phyloP scores from a whole-genome alignment of 768 basidiomycete species.

The Gautieria morchelliformis region DNA sequence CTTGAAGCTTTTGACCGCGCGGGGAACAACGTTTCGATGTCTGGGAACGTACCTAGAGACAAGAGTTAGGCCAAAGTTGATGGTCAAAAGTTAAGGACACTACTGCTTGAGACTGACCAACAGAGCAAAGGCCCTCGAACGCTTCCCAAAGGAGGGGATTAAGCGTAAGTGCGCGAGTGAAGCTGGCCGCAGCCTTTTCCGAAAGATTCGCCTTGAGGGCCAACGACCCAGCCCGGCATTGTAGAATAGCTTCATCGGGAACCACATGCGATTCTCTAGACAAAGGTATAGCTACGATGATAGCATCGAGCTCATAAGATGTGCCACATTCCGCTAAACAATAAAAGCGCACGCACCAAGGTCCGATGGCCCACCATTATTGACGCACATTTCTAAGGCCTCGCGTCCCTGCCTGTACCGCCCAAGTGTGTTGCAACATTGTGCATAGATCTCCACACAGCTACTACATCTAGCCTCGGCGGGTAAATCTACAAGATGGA shows the following conservation, averaged over 20 bases:
- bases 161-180: constrained; percentile 56
- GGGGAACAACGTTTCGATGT: constrained; percentile 66
- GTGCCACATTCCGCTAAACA: not conserved
- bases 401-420: constrained; percentile 71
- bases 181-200: constrained; percentile 62
- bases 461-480: constrained; percentile 55
- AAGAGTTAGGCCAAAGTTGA: not conserved
- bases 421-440: constrained; percentile 63
- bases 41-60: constrained; percentile 51
- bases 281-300: not conserved
- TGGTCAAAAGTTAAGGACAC: constrained; percentile 3
- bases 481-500: constrained; percentile 56
- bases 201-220: constrained; percentile 73
- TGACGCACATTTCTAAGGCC: constrained; percentile 54
- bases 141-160: constrained; percentile 90
- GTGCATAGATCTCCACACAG: constrained; percentile 71
- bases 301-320: not conserved
- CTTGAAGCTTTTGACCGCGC: constrained; percentile 47
- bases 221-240: constrained; percentile 68
- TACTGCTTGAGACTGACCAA: constrained; percentile 42
- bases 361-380: not conserved
- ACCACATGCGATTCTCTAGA: constrained; percentile 37
- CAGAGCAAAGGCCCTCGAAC: constrained; percentile 73
- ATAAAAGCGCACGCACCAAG: not conserved
- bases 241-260: constrained; percentile 63